Evolutionary conservation across 2,329 filamentous ascomycete genomes (phyloP), one percentile per base, ranked within the genome.

Genomic region (Fusarium lyarnte): DNA sequence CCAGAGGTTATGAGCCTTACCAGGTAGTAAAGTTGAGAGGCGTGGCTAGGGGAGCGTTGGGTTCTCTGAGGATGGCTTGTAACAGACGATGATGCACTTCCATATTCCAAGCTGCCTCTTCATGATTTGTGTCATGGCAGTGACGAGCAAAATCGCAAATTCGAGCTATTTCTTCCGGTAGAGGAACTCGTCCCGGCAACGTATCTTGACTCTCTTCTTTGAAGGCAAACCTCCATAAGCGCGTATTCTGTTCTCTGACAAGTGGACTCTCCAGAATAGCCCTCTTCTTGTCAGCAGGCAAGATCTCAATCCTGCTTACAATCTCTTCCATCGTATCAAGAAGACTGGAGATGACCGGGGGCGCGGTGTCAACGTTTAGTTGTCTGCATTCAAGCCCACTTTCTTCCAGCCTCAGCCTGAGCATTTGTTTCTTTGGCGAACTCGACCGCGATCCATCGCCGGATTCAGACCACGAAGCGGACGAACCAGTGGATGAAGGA

Each of bases 41-140:
- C 1, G 12, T 5, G 7, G 58, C 38, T 2, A 23, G 38, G 0
- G 31, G 17, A 17, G 27, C 35, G 1, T 51, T 47, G 2, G 62
- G 57, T 3, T 63, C n/a, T n/a, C 71, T 29, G 0, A 74, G 0
- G 8, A 74, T 46, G 36, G 64, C 51, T 17, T 74, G 45, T 0
- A 74, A 16, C 0, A 74, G 61, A 7, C 72, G 72, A 41, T 66
- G 58, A 19, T 74, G 72, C 8, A 74, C 72, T n/a, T 74, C 68
- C 35, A 64, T 46, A 27, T 74, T 74, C 71, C 69, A 74, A 2
- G 52, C 43, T 2, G 51, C 49, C 21, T 74, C 72, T 12, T 74
- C 72, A 27, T 72, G 65, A 0, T 42, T 69, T 2, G 27, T 29
- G 3, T 70, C 61, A n/a, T 72, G 64, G 9, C 71, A 74, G 11